Conservation (phyloP, 768 basidiomycete species). For the Rhizopogon rudus region DNA sequence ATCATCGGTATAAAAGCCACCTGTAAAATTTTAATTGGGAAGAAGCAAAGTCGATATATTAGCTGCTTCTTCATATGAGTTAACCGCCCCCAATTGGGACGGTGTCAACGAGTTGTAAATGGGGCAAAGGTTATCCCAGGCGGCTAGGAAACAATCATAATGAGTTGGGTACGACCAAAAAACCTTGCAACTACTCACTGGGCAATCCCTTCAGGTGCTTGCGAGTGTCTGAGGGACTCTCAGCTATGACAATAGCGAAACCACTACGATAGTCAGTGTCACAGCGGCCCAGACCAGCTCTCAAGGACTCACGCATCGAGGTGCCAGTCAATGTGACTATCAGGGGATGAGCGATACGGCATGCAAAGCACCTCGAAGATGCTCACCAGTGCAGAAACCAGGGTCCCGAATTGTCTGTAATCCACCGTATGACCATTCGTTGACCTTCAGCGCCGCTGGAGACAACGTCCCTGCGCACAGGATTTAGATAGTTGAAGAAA, state of each 20-base stretch:
- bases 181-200: constrained; percentile 3
- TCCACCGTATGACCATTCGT: constrained; percentile 49
- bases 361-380: not conserved
- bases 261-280: constrained; percentile 11
- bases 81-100: constrained; percentile 17
- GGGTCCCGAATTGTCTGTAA: constrained; percentile 60
- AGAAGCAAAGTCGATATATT: constrained; percentile 15
- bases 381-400: constrained; percentile 42
- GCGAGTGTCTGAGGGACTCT: constrained; percentile 14
- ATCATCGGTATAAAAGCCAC: too few species aligned
- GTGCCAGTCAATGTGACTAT: constrained; percentile 27
- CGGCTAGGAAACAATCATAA: constrained; percentile 4
- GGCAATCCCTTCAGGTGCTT: constrained; percentile 12
- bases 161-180: not conserved
- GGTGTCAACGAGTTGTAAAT: constrained; percentile 12
- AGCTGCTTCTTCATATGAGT: constrained; percentile 12
- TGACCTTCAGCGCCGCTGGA: constrained; percentile 26
- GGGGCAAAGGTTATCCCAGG: constrained; percentile 22
- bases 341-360: not conserved
- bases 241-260: constrained; percentile 22
- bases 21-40: constrained; percentile 5
- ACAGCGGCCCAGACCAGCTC: too few species aligned
- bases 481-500: constrained; percentile 30
- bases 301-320: constrained; percentile 14
- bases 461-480: constrained; percentile 29